phyloP scores from a whole-genome alignment of 352 stramenopile species.

The Pythium brachiatum region DNA sequence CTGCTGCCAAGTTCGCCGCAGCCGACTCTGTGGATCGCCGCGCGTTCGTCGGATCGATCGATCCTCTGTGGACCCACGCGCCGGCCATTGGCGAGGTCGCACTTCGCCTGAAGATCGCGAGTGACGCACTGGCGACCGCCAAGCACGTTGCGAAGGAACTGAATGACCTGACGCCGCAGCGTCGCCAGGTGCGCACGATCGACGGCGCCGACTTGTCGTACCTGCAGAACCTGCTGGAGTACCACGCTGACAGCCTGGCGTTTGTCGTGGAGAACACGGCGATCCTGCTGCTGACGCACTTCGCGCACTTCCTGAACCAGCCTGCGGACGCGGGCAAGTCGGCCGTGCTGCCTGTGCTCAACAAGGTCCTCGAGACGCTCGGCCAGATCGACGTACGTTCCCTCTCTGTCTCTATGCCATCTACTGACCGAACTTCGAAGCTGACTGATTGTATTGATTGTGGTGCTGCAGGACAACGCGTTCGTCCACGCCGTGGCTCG shows the following conservation, averaged over 20 bases:
- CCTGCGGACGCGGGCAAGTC: slow-evolving; percentile 28
- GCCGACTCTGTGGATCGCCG: slow-evolving; percentile 51
- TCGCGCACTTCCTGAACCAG: slow-evolving; percentile 54
- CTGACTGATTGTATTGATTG: slow-evolving; percentile 12
- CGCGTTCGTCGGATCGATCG: slow-evolving; percentile 50
- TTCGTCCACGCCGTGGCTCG: slow-evolving; percentile 72
- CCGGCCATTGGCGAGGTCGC: slow-evolving; percentile 63
- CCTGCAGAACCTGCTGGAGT: slow-evolving; percentile 61
- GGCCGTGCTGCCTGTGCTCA: slow-evolving; percentile 53
- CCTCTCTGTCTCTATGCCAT: neutral
- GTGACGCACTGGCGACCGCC: slow-evolving; percentile 47
- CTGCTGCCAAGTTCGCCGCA: slow-evolving; percentile 39
- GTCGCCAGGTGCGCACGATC: slow-evolving; percentile 22
- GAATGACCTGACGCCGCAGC: neutral
- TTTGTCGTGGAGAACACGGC: slow-evolving; percentile 82
- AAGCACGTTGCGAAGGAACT: slow-evolving; percentile 29
- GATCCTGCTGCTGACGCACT: slow-evolving; percentile 66
- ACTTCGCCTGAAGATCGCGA: slow-evolving; percentile 45
- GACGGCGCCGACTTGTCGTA: slow-evolving; percentile 39
- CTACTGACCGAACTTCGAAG: neutral
- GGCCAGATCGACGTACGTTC: slow-evolving; percentile 62
- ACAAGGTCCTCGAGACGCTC: slow-evolving; percentile 65
- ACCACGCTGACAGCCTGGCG: slow-evolving; percentile 67
- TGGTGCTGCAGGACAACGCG: slow-evolving; percentile 41
- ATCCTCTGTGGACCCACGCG: slow-evolving; percentile 59